Evolutionary conservation across 139 green algal species (phyloP), one percentile per base, ranked within the genome.

Genomic region (Spirogloea muscicola): DNA sequence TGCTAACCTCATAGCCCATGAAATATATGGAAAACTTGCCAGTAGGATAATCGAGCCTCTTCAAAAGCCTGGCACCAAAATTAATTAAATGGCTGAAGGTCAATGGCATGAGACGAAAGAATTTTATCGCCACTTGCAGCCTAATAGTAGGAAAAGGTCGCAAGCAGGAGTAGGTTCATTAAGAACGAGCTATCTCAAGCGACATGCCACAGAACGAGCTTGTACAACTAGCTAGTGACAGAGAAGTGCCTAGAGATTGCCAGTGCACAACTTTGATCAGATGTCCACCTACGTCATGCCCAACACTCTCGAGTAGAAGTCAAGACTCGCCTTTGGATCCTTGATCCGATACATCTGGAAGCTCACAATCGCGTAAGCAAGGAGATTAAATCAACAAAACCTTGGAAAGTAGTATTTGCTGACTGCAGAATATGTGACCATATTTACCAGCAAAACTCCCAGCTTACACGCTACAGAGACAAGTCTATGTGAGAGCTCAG

Each of bases 11-110:
- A 18, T 85, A 82, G 2, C 75, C 75, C 75, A 82, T 76, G 58
- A 82, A 82, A 76, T 82, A 82, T n/a, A 82, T 38, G 33, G 55
- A 80, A 58, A 82, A 82, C 75, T 82, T 82, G 7, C 13, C 44
- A 16, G 74, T 57, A 13, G 75, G 75, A 31, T 60, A 82, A 38
- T 82, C 75, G 18, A 82, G 49, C 29, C 75, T 42, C 77, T 86
- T 86, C 41, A 82, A 43, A 39, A 82, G 75, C 29, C 74, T 78
- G 70, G n/a, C 31, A 40, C 3, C 21, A 38, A 5, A 58, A 10
- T 21, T 43, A 58, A n/a, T n/a, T n/a, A n/a, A n/a, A n/a, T n/a
- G n/a, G n/a, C n/a, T n/a, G n/a, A n/a, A n/a, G n/a, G n/a, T n/a
- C n/a, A n/a, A n/a, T n/a, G n/a, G n/a, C n/a, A n/a, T n/a, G n/a